Evolutionary conservation across 139 green algal genomes (phyloP).

Genomic region (Pseudopediastrum boryanum): DNA sequence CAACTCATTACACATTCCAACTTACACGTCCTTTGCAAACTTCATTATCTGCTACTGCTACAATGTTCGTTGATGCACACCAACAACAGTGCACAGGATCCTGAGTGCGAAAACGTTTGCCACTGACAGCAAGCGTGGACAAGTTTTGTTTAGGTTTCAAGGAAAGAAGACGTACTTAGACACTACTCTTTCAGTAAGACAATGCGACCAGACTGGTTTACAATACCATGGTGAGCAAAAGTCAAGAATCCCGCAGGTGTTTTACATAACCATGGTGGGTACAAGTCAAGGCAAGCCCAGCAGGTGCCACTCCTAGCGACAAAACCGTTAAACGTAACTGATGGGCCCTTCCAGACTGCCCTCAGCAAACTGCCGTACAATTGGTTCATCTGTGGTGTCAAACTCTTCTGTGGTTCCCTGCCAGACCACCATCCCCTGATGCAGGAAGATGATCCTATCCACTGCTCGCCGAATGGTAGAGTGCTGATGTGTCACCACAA

Average conservation of each 20-base stretch:
- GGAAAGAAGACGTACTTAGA: too few species aligned
- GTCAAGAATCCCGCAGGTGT: neutral
- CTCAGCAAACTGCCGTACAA: slow-evolving; percentile 94
- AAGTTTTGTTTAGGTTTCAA: too few species aligned
- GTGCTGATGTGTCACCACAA: slow-evolving; percentile 99
- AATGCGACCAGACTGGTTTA: neutral
- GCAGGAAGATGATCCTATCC: slow-evolving; percentile 96
- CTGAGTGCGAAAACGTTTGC: too few species aligned
- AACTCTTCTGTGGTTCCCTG: slow-evolving; percentile 91
- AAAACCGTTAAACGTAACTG: slow-evolving; percentile 70
- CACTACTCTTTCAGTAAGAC: too few species aligned
- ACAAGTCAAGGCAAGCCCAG: too few species aligned
- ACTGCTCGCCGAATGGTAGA: slow-evolving; percentile 94
- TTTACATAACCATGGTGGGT: too few species aligned
- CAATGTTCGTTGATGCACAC: neutral
- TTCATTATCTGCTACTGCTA: neutral
- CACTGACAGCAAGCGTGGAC: too few species aligned
- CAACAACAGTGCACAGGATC: slow-evolving; percentile 17
- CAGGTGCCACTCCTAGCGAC: too few species aligned
- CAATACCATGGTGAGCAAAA: neutral
- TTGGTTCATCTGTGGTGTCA: slow-evolving; percentile 90
- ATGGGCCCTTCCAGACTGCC: slow-evolving; percentile 91
- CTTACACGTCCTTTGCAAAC: too few species aligned
- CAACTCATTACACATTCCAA: too few species aligned
- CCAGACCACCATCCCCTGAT: slow-evolving; percentile 96